Evolutionary conservation across 768 basidiomycete genomes (phyloP).

Genomic region (Amanita rimosa): DNA sequence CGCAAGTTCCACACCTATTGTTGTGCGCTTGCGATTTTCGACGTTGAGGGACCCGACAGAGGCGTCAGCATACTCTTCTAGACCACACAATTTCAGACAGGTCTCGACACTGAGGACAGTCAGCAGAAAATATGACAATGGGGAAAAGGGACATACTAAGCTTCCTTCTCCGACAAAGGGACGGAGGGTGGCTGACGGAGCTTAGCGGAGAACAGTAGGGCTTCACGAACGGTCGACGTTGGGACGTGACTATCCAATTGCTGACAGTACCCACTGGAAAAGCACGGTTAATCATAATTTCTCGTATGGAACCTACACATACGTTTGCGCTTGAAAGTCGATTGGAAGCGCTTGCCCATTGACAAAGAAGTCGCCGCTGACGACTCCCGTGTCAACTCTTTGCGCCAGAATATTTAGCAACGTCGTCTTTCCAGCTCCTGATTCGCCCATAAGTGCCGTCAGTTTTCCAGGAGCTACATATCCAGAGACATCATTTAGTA

Average conservation of each 20-base stretch:
- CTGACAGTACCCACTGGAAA: slow-evolving; percentile 57
- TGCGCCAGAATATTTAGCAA: slow-evolving; percentile 47
- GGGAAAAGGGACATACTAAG: slow-evolving; percentile 42
- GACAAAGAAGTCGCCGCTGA: slow-evolving; percentile 41
- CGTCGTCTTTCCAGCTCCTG: slow-evolving; percentile 46
- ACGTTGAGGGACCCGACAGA: slow-evolving; percentile 55
- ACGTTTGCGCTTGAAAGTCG: slow-evolving; percentile 56
- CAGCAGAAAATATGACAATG: slow-evolving; percentile 6
- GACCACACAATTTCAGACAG: slow-evolving; percentile 54
- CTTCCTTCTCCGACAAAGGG: slow-evolving; percentile 60
- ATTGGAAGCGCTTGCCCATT: slow-evolving; percentile 39
- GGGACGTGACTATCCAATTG: slow-evolving; percentile 76
- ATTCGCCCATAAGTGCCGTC: slow-evolving; percentile 67
- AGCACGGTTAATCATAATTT: background rate
- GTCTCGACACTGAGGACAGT: slow-evolving; percentile 23
- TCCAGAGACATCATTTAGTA: slow-evolving; percentile 68
- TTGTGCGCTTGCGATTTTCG: slow-evolving; percentile 71
- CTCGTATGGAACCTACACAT: background rate
- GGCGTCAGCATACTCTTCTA: slow-evolving; percentile 50
- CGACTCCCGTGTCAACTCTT: slow-evolving; percentile 32
- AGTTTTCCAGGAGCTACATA: slow-evolving; percentile 79
- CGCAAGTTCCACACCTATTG: slow-evolving; percentile 81
- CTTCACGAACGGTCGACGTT: slow-evolving; percentile 70
- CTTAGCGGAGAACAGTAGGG: slow-evolving; percentile 67
- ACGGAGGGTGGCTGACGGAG: slow-evolving; percentile 65